These are phyloP conservation scores for Udeniomyces megalosporus DNA, from an alignment of 768 basidiomycete species.

Conservation along the genomic window DNA sequence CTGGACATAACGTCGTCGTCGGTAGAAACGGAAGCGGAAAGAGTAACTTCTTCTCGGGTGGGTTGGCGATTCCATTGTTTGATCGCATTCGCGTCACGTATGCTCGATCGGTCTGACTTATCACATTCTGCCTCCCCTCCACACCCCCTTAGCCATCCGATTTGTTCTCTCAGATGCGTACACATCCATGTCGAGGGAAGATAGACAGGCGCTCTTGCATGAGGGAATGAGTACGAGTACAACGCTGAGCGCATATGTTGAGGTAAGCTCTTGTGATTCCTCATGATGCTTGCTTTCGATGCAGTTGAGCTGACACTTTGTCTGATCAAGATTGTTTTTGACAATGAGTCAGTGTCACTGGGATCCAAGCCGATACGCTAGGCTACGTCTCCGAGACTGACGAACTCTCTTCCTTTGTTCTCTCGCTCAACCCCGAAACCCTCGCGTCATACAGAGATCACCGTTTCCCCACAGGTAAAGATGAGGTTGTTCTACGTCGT, in stretches of 20 bases:
- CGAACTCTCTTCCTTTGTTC: neutral
- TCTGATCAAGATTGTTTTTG: constrained; percentile 62
- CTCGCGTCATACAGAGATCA: constrained; percentile 47
- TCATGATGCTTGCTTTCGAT: neutral
- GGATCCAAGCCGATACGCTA: too few species aligned
- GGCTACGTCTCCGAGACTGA: neutral
- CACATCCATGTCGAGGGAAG: constrained; percentile 84
- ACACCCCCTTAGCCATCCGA: constrained; percentile 54
- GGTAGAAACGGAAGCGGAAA: constrained; percentile 96
- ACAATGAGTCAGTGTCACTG: constrained; percentile 40
- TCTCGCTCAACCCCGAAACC: neutral
- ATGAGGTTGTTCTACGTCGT: constrained; percentile 71
- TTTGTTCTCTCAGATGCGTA: constrained; percentile 97
- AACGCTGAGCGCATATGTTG: constrained; percentile 87
- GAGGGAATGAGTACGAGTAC: constrained; percentile 78
- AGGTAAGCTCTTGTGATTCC: neutral
- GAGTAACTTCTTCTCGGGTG: constrained; percentile 94
- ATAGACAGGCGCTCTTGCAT: constrained; percentile 80
- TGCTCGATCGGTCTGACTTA: neutral
- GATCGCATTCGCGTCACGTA: neutral
- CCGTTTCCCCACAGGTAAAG: constrained; percentile 79
- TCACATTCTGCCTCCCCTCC: neutral
- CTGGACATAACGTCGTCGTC: constrained; percentile 88
- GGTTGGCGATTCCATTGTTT: too few species aligned
- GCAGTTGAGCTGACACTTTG: neutral